Base-by-base conservation (phyloP, 1,139 yeast genomes). In the Debaryomyces sp. region DNA sequence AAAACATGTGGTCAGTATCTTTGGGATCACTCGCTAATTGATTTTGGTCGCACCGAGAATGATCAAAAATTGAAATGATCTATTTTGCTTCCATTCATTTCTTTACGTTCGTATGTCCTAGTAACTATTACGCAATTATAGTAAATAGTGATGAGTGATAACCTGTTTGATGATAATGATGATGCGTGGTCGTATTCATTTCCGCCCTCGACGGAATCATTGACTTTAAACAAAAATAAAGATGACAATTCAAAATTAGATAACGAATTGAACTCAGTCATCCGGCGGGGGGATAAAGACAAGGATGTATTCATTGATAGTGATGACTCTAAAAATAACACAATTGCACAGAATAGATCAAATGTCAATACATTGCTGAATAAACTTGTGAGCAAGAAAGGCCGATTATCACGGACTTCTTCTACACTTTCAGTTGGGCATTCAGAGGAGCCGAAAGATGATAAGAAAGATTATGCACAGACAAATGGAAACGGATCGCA, bases 101-200 rank as follows among this genome's bases (percentile, higher is more conserved):
- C n/a, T n/a, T 30, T 7, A n/a, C 6, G 7, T 32, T 12, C 5
- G 12, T 32, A 8, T 32, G 15, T 5, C 8, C n/a, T 32, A 18
- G 1, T 32, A 17, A 32, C 6, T 32, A 30, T 5, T 12, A 18
- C 18, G 18, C 21, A 34, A 13, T 18, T 18, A 12, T 17, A n/a
- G 17, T 12, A n/a, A 5, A 24, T 10, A 45, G 13, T 24, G 6
- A 45, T 45, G 48, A 45, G 24, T 35, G 21, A 29, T 30, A 45
- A 39, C 26, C 18, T 30, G 30, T 37, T 38, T 35, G 64, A 57
- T 22, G 78, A 74, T 38, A 74, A 67, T 18, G 77, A 71, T 15
- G 79, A 74, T 52, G 75, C 74, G 6, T 75, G 80, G 80, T 64
- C 73, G 10, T 74, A 73, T 54, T 71, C 78, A 8, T 71, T 74